Evolutionary conservation across 2,329 filamentous ascomycete species (phyloP), one percentile per base, ranked within the genome.

Genomic region (Fusarium nematophilum): DNA sequence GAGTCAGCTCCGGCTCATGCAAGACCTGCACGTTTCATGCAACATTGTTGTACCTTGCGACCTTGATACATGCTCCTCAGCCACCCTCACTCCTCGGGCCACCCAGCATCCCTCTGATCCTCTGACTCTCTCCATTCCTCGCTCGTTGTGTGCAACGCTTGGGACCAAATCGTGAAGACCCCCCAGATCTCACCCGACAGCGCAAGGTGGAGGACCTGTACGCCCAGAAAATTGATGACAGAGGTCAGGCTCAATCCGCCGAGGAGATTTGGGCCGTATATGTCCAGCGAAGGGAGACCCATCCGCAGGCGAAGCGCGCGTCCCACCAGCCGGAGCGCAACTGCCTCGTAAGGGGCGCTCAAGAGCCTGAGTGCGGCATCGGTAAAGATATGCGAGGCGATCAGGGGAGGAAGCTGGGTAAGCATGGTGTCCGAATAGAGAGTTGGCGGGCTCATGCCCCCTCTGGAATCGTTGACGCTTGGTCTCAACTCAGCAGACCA

Each of bases 401-500:
- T 59, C 5, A 85, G 66, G 0, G 80, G 76, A 6, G 84, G 83
- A 2, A 86, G 73, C 31, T 76, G 77, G 0, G 83, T 84, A 10
- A 87, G 75, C 37, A 78, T 70, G 6, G 80, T 86, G 39, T 82
- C 77, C 11, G 78, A 67, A 52, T 82, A 83, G n/a, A 70, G 53
- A 6, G 76, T 75, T 33, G 67, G 71, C 15, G 69, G 51, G 25
- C 48, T 58, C 13, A 61, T 49, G 10, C 48, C 45, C 10, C 59
- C 50, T 34, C 70, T 69, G 11, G 70, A 42, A 29, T 79, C 76
- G 3, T 72, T 72, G 21, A 73, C 71, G 55, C 80, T 86, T 3
- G 84, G 83, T 1, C 84, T 79, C 14, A 87, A 70, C 65, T 87
- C 85, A 10, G 85, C 84, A 4, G 82, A 84, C 85, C 85, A 87